phyloP scores from a whole-genome alignment of 2,329 filamentous ascomycete genomes.

The Calonectria ilicicola region DNA sequence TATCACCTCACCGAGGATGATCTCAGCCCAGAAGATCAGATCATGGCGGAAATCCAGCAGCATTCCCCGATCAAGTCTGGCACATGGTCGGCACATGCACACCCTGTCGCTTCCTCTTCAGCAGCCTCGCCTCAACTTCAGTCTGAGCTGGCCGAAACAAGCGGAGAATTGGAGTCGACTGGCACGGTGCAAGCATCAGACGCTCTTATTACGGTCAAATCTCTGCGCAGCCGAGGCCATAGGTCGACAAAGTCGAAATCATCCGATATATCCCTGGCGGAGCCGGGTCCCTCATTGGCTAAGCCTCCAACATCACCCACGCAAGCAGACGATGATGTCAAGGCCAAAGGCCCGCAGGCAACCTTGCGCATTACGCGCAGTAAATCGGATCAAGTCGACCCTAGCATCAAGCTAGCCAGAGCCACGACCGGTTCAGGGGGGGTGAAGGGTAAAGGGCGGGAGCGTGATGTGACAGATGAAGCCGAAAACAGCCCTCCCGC shows the following conservation, averaged over 20 bases:
- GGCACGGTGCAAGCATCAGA: slow-evolving; percentile 36
- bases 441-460: slow-evolving; percentile 35
- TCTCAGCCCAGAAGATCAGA: slow-evolving; percentile 42
- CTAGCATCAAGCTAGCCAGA: slow-evolving; percentile 38
- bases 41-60: slow-evolving; percentile 46
- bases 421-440: slow-evolving; percentile 31
- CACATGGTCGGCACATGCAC: slow-evolving; percentile 8
- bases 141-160: slow-evolving; percentile 22
- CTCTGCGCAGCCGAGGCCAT: slow-evolving; percentile 46
- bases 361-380: slow-evolving; percentile 44
- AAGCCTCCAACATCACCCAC: slow-evolving; percentile 30
- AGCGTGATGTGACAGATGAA: slow-evolving; percentile 29
- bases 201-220: slow-evolving; percentile 43
- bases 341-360: slow-evolving; percentile 30
- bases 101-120: slow-evolving; percentile 27
- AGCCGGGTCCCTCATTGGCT: slow-evolving; percentile 47
- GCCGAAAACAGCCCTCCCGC: slow-evolving; percentile 35
- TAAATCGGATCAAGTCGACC: slow-evolving; percentile 38
- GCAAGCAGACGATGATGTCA: slow-evolving; percentile 26
- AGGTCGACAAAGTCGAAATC: slow-evolving; percentile 39
- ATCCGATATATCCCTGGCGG: slow-evolving; percentile 35
- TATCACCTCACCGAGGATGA: slow-evolving; percentile 33
- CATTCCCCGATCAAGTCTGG: slow-evolving; percentile 35
- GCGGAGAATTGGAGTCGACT: slow-evolving; percentile 22
- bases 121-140: slow-evolving; percentile 24